phyloP scores from a whole-genome alignment of 768 basidiomycete species.

The Gloeostereum incarnatum region DNA sequence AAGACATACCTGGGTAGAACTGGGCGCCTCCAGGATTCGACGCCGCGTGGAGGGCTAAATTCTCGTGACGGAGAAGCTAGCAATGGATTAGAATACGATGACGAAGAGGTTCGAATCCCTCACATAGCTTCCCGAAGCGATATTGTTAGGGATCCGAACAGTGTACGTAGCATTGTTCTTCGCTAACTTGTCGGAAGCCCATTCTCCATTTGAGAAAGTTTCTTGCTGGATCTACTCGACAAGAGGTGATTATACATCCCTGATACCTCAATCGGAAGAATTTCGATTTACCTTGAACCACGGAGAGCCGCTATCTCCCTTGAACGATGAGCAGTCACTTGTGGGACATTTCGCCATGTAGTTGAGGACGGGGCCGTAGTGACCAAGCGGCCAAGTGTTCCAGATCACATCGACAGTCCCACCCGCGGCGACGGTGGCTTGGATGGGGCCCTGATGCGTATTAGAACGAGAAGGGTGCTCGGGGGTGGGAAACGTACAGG shows the following conservation, averaged over 20 bases:
- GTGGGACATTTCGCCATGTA: slow-evolving; percentile 29
- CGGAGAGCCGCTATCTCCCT: slow-evolving; percentile 24
- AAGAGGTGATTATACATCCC: no score
- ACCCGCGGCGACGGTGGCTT: slow-evolving; percentile 24
- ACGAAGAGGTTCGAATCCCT: slow-evolving; percentile 6
- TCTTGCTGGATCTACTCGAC: slow-evolving; percentile 25
- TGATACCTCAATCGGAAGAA: background rate
- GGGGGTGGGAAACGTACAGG: slow-evolving; percentile 13
- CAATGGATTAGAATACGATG: background rate
- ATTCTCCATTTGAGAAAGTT: slow-evolving; percentile 22
- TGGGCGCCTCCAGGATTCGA: slow-evolving; percentile 23
- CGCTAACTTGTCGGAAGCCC: slow-evolving; percentile 27
- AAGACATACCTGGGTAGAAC: slow-evolving; percentile 22
- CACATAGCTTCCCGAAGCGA: slow-evolving; percentile 25
- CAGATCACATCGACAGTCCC: slow-evolving; percentile 23
- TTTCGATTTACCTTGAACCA: slow-evolving; percentile 25
- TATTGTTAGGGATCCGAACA: slow-evolving; percentile 28
- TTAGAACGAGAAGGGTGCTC: background rate
- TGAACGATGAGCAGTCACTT: slow-evolving; percentile 22
- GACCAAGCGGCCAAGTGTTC: slow-evolving; percentile 30
- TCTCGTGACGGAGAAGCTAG: slow-evolving; percentile 28
- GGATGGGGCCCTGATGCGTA: slow-evolving; percentile 20
- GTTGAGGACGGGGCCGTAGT: slow-evolving; percentile 28
- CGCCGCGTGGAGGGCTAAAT: slow-evolving; percentile 26
- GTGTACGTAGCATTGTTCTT: slow-evolving; percentile 22